These are phyloP conservation scores for Acanthamoeba lenticulata DNA, from an alignment of 208 protist genomes.

Conservation along the genomic window DNA sequence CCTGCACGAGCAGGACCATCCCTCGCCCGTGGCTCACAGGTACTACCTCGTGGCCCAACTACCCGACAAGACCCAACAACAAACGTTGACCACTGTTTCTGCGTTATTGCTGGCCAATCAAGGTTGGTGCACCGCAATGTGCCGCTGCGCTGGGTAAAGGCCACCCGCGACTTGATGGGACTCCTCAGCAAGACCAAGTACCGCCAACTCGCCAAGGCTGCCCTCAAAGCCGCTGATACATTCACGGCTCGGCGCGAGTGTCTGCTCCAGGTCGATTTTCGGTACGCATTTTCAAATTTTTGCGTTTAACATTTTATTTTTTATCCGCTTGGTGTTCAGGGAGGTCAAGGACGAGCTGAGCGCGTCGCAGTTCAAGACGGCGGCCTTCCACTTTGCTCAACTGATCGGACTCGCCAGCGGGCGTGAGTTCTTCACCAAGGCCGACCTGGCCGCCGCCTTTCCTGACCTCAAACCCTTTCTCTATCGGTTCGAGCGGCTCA, in stretches of 20 bases:
- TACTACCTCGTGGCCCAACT: background rate
- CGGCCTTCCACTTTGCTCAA: constrained; percentile 39
- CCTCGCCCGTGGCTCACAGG: background rate
- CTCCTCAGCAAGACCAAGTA: constrained; percentile 17
- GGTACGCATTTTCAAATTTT: background rate
- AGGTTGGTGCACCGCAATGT: constrained; percentile 36
- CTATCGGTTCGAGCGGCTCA: background rate
- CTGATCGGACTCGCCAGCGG: background rate
- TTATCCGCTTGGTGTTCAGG: background rate
- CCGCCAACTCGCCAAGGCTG: background rate
- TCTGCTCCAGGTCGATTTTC: background rate
- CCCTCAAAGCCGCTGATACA: background rate
- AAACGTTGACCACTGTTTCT: background rate
- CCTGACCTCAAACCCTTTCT: background rate
- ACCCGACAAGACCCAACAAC: background rate
- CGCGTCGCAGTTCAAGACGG: constrained; percentile 13
- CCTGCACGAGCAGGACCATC: constrained; percentile 30
- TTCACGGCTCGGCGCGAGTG: background rate
- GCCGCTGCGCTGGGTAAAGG: constrained; percentile 29
- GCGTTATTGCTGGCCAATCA: background rate
- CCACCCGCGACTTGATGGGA: constrained; percentile 18
- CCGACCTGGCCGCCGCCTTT: background rate
- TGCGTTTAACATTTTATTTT: background rate
- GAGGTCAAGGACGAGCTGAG: constrained; percentile 6
- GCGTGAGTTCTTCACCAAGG: constrained; percentile 29